A percentile compares a stretch with the other conserved stretches of the same genome.
Conservation (phyloP, 768 basidiomycete genomes). For the Suillus plorans region DNA sequence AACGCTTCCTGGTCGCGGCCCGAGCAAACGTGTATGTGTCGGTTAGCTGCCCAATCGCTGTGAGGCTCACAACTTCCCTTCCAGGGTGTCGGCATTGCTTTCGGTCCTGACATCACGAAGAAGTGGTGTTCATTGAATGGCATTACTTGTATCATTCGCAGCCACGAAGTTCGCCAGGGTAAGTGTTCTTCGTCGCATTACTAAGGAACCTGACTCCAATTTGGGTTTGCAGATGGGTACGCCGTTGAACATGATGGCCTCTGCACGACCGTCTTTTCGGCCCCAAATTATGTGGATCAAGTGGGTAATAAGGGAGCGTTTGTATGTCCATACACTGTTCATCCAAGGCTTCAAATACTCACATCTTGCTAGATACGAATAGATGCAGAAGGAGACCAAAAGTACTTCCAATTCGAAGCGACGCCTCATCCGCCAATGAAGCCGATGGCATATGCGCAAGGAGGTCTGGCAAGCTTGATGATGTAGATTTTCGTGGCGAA, state of each 20-base stretch:
- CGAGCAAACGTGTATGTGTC: constrained; percentile 83
- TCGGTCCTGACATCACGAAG: constrained; percentile 92
- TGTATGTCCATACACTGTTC: constrained; percentile 44
- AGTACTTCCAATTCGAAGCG: constrained; percentile 84
- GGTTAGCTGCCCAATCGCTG: background rate
- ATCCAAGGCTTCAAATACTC: constrained; percentile 6
- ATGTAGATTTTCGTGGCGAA: constrained; percentile 42
- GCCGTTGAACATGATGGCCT: constrained; percentile 92
- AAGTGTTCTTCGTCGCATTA: constrained; percentile 21
- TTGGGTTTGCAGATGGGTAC: constrained; percentile 68
- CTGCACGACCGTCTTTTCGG: constrained; percentile 94
- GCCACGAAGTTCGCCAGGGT: constrained; percentile 96
- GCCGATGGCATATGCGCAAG: constrained; percentile 87
- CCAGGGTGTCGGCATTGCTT: constrained; percentile 92
- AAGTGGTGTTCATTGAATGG: constrained; percentile 87
- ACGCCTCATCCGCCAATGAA: constrained; percentile 86
- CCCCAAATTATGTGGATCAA: constrained; percentile 94
- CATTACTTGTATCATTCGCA: constrained; percentile 87
- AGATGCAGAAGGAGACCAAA: constrained; percentile 67
- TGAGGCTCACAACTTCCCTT: constrained; percentile 15
- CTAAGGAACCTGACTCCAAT: constrained; percentile 7
- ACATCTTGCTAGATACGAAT: constrained; percentile 65
- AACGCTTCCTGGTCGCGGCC: constrained; percentile 82
- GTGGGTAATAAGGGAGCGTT: constrained; percentile 91
- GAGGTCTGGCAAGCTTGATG: constrained; percentile 66